Evolutionary conservation across 2,329 filamentous ascomycete genomes (phyloP).

Genomic region (Alternaria viburni): DNA sequence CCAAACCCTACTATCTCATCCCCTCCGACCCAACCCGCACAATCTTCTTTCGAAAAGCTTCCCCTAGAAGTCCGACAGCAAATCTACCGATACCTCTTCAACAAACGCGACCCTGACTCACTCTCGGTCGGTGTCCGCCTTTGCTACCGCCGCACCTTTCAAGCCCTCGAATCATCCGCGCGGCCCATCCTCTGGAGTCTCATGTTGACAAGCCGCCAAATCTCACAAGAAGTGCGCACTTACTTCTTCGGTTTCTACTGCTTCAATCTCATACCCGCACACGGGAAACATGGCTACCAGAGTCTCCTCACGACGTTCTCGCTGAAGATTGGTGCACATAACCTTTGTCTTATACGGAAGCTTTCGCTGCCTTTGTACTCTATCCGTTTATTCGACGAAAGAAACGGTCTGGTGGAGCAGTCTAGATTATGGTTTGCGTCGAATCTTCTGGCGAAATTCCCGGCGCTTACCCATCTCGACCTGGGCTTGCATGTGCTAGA

Average conservation of each 20-base stretch:
- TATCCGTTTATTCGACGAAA: neutral
- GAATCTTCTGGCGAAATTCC: neutral
- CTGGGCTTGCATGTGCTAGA: neutral
- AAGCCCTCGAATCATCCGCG: neutral
- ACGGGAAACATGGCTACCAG: neutral
- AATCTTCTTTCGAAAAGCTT: neutral
- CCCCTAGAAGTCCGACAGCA: neutral
- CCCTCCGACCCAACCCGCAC: too few species aligned
- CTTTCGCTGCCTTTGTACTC: neutral
- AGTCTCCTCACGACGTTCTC: neutral
- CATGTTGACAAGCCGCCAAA: neutral
- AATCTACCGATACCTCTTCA: neutral
- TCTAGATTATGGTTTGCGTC: neutral
- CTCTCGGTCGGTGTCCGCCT: neutral
- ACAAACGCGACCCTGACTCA: neutral
- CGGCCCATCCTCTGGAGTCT: neutral
- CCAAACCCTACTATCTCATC: neutral
- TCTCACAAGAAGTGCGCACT: neutral
- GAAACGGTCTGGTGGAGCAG: neutral
- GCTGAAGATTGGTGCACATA: neutral
- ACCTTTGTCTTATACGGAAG: neutral
- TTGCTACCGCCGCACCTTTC: neutral
- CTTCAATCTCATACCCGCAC: neutral
- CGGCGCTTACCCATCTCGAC: neutral
- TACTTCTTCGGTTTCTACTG: neutral